Evolutionary conservation across 2,329 filamentous ascomycete species (phyloP), one percentile per base, ranked within the genome.

Genomic region (Verticillium zaregamsianum): DNA sequence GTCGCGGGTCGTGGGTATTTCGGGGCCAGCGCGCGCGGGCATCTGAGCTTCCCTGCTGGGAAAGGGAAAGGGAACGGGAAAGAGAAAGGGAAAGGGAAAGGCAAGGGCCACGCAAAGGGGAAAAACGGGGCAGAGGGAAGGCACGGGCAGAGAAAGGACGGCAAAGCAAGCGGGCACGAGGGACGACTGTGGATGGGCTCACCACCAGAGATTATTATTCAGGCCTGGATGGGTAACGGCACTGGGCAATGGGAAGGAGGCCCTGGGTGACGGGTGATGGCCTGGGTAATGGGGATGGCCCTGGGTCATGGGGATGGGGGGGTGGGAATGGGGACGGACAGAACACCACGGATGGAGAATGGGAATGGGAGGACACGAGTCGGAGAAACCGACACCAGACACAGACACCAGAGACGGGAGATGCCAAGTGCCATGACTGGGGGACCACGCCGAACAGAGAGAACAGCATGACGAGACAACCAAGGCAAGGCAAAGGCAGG

Each of bases 1-100:
- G 40, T 45, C 40, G 40, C n/a, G 40, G 28, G 17, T 20, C 40
- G n/a, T 49, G 40, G 40, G 40, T 59, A 78, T 75, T 76, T 72
- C 75, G 73, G 74, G 57, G 33, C 52, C 39, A 25, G 56, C 32
- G 45, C 52, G 55, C n/a, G 56, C 32, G 45, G 25, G 59, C 54
- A 63, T 63, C 55, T 40, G 61, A 59, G 23, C 28, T 33, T 32
- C 31, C 52, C n/a, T 33, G 56, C 40, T 62, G 61, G 63, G 59
- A 59, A 61, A 52, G 66, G 56, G 52, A 67, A 67, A 62, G 33
- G 33, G 12, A 5, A 35, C 33, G 33, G 33, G 33, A 35, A 35
- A 35, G 33, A 12, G 33, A 7, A 35, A 35, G 63, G 61, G 59
- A 64, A 65, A 64, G 65, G 64, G 56, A 64, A 33, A 60, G 61